Conservation (phyloP, 1,139 yeast genomes). For the Sugiyamaella paludigena region DNA sequence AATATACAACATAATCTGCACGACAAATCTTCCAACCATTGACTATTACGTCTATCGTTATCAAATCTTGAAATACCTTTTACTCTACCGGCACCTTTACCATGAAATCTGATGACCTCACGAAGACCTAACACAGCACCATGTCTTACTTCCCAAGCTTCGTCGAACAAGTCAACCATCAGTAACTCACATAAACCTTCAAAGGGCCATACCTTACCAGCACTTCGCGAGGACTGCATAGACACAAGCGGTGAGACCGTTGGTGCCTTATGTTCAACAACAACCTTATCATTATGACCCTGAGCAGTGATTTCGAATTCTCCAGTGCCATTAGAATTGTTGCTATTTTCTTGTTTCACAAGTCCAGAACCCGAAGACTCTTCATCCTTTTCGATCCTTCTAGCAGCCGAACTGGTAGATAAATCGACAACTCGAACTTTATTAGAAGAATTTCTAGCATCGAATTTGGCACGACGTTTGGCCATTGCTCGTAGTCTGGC, state of each 20-base stretch:
- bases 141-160: conserved; percentile 92
- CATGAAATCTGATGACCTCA: conserved; percentile 82
- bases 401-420: conserved; percentile 72
- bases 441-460: conserved; percentile 58
- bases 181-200: conserved; percentile 94
- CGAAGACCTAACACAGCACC: conserved; percentile 94
- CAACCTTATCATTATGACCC: conserved; percentile 75
- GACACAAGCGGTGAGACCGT: conserved; percentile 69
- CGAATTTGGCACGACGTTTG: conserved; percentile 81
- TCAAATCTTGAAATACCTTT: conserved; percentile 58
- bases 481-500: conserved; percentile 95
- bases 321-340: conserved; percentile 1
- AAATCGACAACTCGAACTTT: conserved; percentile 66
- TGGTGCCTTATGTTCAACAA: conserved; percentile 73
- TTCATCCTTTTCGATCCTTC: conserved; percentile 42
- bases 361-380: conserved; percentile 14
- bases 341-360: conserved; percentile 20
- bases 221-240: conserved; percentile 64
- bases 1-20: conserved; percentile 83
- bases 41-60: conserved; percentile 63
- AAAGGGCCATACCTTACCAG: conserved; percentile 88
- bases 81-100: conserved; percentile 81
- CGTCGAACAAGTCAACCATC: conserved; percentile 76
- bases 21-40: conserved; percentile 82
- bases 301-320: conserved; percentile 59